A percentile compares a stretch with the other conserved stretches of the same genome.
Evolutionary conservation across 768 basidiomycete genomes (phyloP).

Genomic region (Leccinum ochraceum): DNA sequence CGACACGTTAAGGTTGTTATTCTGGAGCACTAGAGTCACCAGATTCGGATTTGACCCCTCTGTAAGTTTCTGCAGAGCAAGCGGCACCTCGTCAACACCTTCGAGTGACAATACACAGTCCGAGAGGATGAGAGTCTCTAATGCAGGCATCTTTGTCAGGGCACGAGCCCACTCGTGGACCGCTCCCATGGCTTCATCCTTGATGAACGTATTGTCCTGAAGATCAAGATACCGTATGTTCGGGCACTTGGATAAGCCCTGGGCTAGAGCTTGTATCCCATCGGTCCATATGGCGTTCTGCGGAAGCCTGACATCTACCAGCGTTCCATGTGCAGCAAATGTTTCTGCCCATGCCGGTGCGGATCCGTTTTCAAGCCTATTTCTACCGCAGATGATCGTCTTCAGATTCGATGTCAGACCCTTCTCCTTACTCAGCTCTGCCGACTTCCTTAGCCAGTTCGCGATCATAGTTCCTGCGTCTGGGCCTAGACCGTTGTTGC

Average conservation of each 20-base stretch:
- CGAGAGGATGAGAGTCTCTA: slow-evolving; percentile 84
- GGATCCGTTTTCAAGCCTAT: slow-evolving; percentile 91
- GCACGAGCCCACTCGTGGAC: slow-evolving; percentile 62
- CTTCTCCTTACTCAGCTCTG: slow-evolving; percentile 61
- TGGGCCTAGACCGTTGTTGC: slow-evolving; percentile 96
- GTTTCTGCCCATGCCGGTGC: slow-evolving; percentile 84
- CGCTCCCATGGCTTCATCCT: slow-evolving; percentile 59
- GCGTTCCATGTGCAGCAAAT: slow-evolving; percentile 78
- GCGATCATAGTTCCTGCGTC: slow-evolving; percentile 86
- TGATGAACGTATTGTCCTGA: slow-evolving; percentile 86
- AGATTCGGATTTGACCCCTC: slow-evolving; percentile 74
- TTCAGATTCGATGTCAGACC: slow-evolving; percentile 73
- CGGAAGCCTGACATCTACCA: slow-evolving; percentile 89
- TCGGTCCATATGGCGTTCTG: slow-evolving; percentile 97
- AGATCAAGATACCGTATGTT: slow-evolving; percentile 79
- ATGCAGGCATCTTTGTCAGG: slow-evolving; percentile 65
- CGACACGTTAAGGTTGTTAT: slow-evolving; percentile 81
- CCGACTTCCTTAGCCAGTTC: slow-evolving; percentile 77
- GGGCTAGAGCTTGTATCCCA: slow-evolving; percentile 78
- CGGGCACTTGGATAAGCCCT: slow-evolving; percentile 67
- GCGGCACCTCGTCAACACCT: slow-evolving; percentile 76
- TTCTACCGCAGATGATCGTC: slow-evolving; percentile 89
- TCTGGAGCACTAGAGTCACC: slow-evolving; percentile 80
- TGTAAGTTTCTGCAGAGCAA: slow-evolving; percentile 59
- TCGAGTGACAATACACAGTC: slow-evolving; percentile 82